Evolutionary conservation across 140 eudicot genomes (phyloP), one percentile per base, ranked within the genome.

Genomic region (Oenanthe javanica): DNA sequence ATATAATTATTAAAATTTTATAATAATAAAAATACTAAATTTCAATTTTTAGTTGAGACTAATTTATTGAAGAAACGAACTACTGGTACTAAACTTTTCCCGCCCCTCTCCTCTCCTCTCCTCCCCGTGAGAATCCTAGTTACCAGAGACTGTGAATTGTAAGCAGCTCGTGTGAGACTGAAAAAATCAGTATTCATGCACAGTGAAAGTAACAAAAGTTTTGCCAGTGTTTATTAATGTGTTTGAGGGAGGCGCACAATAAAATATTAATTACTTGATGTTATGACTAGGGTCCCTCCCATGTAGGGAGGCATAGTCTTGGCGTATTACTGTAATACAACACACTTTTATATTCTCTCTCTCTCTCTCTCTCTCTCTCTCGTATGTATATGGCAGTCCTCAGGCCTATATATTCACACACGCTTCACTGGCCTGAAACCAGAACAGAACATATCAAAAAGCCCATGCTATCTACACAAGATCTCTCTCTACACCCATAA

Each of bases 251-350:
- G 74, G 47, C 43, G 74, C 47, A 31, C 36, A 31, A 27, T 69
- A 69, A 23, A 63, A 27, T 31, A n/a, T 72, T 80, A 52, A 80
- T 57, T 78, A 76, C 74, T 64, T 45, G 83, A 64, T 75, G 76
- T 31, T 61, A 79, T 70, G 61, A 79, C 77, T 55, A 75, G 36
- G 75, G 49, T 79, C 75, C 78, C 63, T 61, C 48, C 36, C 45
- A 27, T 51, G 79, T 79, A 77, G 82, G 82, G 82, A 81, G 70
- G 89, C 79, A 74, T 78, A 79, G 70, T 79, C 79, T 87, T 86
- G 87, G 81, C 72, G 69, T 70, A 54, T 72, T 72, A 36, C 19
- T 42, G 70, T 69, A 31, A 31, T 31, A 31, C 36, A 31, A 42
- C 27, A 48, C 43, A 78, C 51, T 77, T 49, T 57, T 82, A 50